phyloP scores from a whole-genome alignment of 108 stramenopile species.

The Seminavis robusta region DNA sequence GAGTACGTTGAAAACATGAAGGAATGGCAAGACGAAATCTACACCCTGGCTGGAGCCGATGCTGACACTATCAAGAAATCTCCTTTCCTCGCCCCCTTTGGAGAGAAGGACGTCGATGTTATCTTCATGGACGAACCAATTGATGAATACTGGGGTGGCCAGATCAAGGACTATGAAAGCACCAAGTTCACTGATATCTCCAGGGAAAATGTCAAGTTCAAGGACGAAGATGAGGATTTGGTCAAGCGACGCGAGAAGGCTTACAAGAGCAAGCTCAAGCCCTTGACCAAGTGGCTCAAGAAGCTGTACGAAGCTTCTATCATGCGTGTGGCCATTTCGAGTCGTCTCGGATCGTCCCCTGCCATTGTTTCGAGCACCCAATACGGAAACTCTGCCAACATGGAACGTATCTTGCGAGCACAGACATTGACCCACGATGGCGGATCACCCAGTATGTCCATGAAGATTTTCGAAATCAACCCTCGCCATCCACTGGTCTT shows the following conservation, averaged over 20 bases:
- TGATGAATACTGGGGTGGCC: constrained; percentile 92
- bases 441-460: constrained; percentile 52
- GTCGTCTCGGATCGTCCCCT: constrained; percentile 88
- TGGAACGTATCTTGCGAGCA: constrained; percentile 98
- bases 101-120: constrained; percentile 94
- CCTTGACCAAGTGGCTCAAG: constrained; percentile 95
- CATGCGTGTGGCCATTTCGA: constrained; percentile 83
- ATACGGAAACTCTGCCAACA: constrained; percentile 96
- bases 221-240: constrained; percentile 95
- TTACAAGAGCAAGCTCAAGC: constrained; percentile 94
- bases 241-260: constrained; percentile 88
- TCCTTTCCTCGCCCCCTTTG: constrained; percentile 91
- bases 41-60: constrained; percentile 89
- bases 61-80: constrained; percentile 81
- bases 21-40: constrained; percentile 99
- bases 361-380: constrained; percentile 91
- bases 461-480: constrained; percentile 97
- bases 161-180: constrained; percentile 75
- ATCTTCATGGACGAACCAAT: constrained; percentile 92
- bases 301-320: constrained; percentile 86
- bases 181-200: constrained; percentile 90
- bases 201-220: constrained; percentile 95
- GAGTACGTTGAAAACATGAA: constrained; percentile 94
- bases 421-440: constrained; percentile 90
- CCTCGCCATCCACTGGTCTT: constrained; percentile 97